phyloP scores from a whole-genome alignment of 441 rosid genomes.

The Capsella rubella region DNA sequence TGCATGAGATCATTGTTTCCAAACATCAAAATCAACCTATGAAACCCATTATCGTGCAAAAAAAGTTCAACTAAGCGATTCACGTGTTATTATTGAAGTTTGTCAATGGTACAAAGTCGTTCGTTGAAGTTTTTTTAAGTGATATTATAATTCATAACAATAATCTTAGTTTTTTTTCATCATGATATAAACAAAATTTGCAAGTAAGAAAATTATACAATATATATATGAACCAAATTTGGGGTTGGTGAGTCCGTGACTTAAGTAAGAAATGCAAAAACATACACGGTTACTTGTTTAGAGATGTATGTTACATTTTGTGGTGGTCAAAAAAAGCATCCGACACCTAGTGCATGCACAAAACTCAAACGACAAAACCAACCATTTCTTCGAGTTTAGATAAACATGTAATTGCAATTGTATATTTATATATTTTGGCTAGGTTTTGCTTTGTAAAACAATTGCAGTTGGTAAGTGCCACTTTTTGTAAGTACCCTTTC shows the following conservation, averaged over 20 bases:
- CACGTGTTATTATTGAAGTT: not conserved
- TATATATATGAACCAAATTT: not conserved
- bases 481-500: too few relatives aligned
- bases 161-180: too few relatives aligned
- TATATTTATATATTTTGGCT: not conserved
- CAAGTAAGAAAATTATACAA: too few relatives aligned
- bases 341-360: not conserved
- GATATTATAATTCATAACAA: too few relatives aligned
- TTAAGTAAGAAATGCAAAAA: not conserved
- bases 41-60: not conserved
- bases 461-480: not conserved
- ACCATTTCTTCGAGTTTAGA: too few relatives aligned
- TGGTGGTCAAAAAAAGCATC: not conserved
- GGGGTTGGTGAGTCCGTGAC: too few relatives aligned
- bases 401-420: too few relatives aligned
- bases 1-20: not conserved
- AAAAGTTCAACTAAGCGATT: not conserved
- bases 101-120: not conserved
- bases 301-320: not conserved
- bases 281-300: not conserved
- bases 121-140: not conserved
- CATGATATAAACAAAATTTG: too few relatives aligned
- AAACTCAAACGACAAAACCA: not conserved
- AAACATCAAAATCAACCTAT: not conserved
- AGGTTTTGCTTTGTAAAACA: not conserved